Conservation (phyloP, 2,329 filamentous ascomycete genomes). For the Sporothrix phasma region DNA sequence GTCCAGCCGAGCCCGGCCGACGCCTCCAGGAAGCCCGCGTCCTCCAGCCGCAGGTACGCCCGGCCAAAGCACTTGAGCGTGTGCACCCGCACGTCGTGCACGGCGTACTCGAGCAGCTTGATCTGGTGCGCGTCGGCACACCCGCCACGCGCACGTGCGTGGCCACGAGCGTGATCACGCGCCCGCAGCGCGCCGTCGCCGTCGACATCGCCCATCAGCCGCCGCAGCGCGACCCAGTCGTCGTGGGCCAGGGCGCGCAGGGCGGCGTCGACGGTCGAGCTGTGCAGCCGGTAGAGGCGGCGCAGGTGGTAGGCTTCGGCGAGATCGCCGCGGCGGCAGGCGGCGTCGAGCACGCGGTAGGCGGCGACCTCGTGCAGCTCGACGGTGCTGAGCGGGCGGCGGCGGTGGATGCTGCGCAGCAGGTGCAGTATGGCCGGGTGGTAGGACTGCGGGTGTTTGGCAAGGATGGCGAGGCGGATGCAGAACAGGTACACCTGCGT, state of each 20-base stretch:
- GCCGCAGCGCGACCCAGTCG: constrained; percentile 73
- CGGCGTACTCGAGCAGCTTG: constrained; percentile 72
- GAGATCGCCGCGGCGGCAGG: constrained; percentile 70
- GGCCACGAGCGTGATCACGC: no score
- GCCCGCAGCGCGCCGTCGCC: constrained; percentile 25
- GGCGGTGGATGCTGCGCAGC: constrained; percentile 58
- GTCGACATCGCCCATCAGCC: constrained; percentile 41
- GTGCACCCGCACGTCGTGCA: constrained; percentile 61
- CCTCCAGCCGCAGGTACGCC: constrained; percentile 62
- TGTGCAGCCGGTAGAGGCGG: constrained; percentile 49
- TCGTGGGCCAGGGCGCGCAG: constrained; percentile 65
- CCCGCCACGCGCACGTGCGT: constrained; percentile 22
- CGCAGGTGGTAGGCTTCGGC: constrained; percentile 61
- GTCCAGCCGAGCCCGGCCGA: constrained; percentile 62
- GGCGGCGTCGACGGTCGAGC: constrained; percentile 58
- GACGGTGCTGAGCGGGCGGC: constrained; percentile 55
- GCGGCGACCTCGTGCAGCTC: constrained; percentile 71
- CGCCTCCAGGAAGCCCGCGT: constrained; percentile 57
- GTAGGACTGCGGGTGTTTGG: constrained; percentile 78
- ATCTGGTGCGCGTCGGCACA: constrained; percentile 70
- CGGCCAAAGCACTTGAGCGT: constrained; percentile 79
- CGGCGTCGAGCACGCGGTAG: constrained; percentile 79
- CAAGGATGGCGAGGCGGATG: constrained; percentile 71
- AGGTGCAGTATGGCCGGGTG: constrained; percentile 77
- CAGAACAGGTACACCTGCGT: constrained; percentile 88